Base-by-base conservation (phyloP, 1,139 yeast species). In the Protomyces macrosporus region DNA sequence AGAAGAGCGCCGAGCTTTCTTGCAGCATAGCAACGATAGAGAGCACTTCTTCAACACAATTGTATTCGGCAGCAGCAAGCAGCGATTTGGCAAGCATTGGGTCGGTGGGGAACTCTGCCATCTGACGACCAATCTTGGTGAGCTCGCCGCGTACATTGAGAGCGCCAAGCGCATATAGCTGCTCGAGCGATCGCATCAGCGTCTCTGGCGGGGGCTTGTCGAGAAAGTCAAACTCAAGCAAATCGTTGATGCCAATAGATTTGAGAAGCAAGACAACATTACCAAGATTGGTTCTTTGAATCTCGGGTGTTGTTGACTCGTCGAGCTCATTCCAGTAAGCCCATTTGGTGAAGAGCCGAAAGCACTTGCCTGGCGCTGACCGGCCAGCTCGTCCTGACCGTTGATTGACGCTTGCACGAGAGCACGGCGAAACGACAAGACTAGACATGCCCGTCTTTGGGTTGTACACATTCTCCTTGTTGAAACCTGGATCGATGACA, bases 21-120 rank as follows among this genome's bases (percentile, higher is more conserved):
- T 90, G 91, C 14, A 93, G 76, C 90, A 91, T 87, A 0, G 97
- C 79, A 9, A 90, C 82, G 5, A 91, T 82, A 0, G 90, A 82
- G 4, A 88, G 70, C 0, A 90, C 83, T 61, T 88, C 90, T 1
- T 81, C 81, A 1, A 84, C 79, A 63, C 91, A 89, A 0, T 81
- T 79, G 64, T 79, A 81, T 66, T 80, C 79, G 3, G 81, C 81
- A 66, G 95, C 84, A 0, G 86, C 80, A 1, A 91, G 73, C 35
- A 93, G 74, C 1, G 88, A 82, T 73, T 87, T 88, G 10, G 97
- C 86, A 69, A 89, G 81, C 85, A 88, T 88, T 2, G 97, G 97
- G 70, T 89, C 96, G 5, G 91, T 81, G 0, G 98, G 98, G 69
- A 93, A 89, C 70, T 88, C 96, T 1, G 96, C 88, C 96, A 93